Conservation (phyloP, 441 rosid species). For the Bruguiera hainesii region DNA sequence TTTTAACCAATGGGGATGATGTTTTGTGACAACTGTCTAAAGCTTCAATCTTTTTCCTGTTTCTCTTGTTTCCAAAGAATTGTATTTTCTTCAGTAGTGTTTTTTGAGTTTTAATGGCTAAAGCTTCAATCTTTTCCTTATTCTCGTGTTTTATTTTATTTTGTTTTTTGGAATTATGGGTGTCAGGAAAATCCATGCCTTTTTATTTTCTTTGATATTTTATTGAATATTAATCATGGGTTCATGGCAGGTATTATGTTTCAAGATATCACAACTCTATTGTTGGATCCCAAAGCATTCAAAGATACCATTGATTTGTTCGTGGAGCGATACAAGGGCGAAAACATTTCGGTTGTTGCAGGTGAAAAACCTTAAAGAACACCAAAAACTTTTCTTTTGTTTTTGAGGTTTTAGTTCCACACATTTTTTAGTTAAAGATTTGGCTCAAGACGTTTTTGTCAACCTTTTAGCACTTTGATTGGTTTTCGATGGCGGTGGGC, state of each 20-base stretch:
- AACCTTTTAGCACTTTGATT: slow-evolving; percentile 25
- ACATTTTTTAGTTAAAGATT: slow-evolving; percentile 12
- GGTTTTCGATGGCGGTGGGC: slow-evolving; percentile 39
- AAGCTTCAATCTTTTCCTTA: no score
- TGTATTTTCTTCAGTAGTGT: no score
- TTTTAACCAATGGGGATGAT: no score
- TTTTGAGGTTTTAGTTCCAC: slow-evolving; percentile 1
- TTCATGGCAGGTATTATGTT: slow-evolving; percentile 73
- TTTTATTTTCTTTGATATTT: neutral
- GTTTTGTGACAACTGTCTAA: no score
- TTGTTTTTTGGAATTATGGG: no score
- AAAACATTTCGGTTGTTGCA: slow-evolving; percentile 85
- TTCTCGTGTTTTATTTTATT: no score
- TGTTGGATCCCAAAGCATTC: slow-evolving; percentile 75
- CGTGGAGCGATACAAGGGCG: slow-evolving; percentile 71
- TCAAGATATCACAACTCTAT: slow-evolving; percentile 79
- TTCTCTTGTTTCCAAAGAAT: no score
- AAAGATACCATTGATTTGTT: slow-evolving; percentile 80
- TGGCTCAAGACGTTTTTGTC: slow-evolving; percentile 17
- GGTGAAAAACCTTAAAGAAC: slow-evolving; percentile 34
- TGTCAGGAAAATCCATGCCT: no score
- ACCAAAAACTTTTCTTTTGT: neutral
- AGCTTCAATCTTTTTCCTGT: no score
- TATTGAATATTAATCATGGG: neutral
- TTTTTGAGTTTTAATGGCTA: no score